Conservation (phyloP, 371 early-diverging fungal genomes). For the Capillidium rhysosporum region DNA sequence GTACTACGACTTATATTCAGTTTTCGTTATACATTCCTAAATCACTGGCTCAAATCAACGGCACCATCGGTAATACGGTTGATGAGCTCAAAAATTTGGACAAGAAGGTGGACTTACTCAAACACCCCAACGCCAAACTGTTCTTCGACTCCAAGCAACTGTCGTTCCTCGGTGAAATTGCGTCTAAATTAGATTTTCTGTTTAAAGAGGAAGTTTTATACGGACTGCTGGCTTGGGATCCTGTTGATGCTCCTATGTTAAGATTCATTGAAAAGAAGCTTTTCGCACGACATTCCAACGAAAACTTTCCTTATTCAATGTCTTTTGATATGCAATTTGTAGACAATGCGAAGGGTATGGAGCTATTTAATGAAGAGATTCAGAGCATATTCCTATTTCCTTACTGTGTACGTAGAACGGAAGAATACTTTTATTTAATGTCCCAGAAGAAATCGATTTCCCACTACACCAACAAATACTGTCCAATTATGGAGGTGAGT, state of each 20-base stretch:
- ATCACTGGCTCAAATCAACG: conserved; percentile 13
- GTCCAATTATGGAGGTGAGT: not conserved
- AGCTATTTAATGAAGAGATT: conserved; percentile 33
- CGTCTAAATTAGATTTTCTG: conserved; percentile 32
- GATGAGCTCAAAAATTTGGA: too few relatives aligned
- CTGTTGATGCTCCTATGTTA: conserved; percentile 27
- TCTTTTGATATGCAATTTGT: conserved; percentile 39
- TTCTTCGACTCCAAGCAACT: conserved; percentile 23
- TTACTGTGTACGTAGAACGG: conserved; percentile 28
- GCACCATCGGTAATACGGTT: too few relatives aligned
- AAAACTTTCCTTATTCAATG: conserved; percentile 38
- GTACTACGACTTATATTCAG: conserved; percentile 40
- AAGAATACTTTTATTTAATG: conserved; percentile 35
- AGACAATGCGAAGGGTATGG: conserved; percentile 22
- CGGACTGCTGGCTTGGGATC: conserved; percentile 32
- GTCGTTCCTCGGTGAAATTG: conserved; percentile 34
- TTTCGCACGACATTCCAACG: conserved; percentile 22
- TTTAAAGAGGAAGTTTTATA: conserved; percentile 44
- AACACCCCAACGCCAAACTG: not conserved
- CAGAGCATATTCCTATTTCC: conserved; percentile 22
- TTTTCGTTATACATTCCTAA: conserved; percentile 34
- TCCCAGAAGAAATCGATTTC: conserved; percentile 10
- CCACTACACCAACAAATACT: too few relatives aligned
- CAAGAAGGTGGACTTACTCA: not conserved
- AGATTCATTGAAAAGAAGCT: conserved; percentile 4